Conservation (phyloP, 2,329 filamentous ascomycete species). For the Colletotrichum higginsianum region DNA sequence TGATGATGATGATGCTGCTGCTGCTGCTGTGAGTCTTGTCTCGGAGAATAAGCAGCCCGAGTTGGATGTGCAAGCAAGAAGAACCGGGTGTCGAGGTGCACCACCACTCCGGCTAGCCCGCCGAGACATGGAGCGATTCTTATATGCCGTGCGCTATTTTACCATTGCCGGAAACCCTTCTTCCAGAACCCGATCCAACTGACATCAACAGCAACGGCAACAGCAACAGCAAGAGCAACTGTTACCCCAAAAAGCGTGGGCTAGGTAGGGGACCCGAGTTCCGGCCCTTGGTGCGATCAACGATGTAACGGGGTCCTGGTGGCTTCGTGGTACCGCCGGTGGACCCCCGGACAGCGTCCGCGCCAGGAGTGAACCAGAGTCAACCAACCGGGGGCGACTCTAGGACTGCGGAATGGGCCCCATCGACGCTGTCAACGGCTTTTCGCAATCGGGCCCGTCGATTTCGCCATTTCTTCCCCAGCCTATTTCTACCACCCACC, state of each 20-base stretch:
- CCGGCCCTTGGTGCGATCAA: background rate
- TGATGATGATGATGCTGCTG: background rate
- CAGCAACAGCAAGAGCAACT: too few relatives aligned
- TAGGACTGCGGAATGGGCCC: background rate
- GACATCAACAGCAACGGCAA: background rate
- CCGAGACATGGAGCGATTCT: background rate
- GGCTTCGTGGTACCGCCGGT: slow-evolving; percentile 9
- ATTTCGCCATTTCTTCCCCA: slow-evolving; percentile 30
- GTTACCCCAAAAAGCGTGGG: background rate
- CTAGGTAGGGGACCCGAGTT: slow-evolving; percentile 1
- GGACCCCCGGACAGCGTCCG: slow-evolving; percentile 11
- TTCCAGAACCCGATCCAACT: background rate
- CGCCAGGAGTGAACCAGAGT: slow-evolving; percentile 12
- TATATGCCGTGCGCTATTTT: background rate
- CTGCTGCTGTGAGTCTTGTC: background rate
- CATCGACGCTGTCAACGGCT: background rate
- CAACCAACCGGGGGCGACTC: slow-evolving; percentile 31
- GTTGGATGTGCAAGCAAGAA: background rate
- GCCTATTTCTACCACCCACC: slow-evolving; percentile 18
- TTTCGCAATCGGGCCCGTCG: slow-evolving; percentile 31
- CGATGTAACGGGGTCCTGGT: background rate
- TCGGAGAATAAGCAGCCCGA: background rate
- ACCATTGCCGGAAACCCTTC: background rate
- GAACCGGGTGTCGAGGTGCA: too few relatives aligned
- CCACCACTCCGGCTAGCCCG: background rate